A percentile compares a stretch with the other conserved stretches of the same genome.
phyloP scores from a whole-genome alignment of 306 rosid genomes.

The Castanospermum australe region DNA sequence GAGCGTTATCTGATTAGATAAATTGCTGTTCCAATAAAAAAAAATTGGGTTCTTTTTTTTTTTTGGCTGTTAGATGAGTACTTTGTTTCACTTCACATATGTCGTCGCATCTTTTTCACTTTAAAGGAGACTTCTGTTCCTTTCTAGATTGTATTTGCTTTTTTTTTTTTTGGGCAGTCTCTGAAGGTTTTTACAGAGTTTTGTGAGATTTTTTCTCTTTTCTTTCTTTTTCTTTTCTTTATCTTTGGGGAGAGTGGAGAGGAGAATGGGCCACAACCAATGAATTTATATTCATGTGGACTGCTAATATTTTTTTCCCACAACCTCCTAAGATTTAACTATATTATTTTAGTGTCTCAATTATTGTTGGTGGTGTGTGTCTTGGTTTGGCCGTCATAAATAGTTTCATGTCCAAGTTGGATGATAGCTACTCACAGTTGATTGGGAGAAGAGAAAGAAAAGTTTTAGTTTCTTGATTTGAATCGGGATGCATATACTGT shows the following conservation, averaged over 20 bases:
- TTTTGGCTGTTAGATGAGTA: neutral
- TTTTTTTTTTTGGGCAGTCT: neutral
- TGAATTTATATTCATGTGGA: neutral
- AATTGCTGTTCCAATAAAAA: neutral
- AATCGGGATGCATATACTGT: neutral
- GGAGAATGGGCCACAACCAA: neutral
- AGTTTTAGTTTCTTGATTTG: neutral
- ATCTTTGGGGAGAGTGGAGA: neutral
- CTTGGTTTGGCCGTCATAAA: neutral
- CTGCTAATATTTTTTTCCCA: neutral
- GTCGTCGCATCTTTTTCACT: neutral
- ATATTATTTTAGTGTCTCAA: neutral
- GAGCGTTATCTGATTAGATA: no score
- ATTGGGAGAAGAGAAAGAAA: neutral
- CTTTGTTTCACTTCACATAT: neutral
- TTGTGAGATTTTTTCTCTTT: neutral
- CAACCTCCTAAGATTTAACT: no score
- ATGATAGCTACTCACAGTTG: neutral
- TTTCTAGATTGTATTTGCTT: neutral
- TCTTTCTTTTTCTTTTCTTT: neutral
- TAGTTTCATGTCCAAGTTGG: neutral
- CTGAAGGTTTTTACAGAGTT: neutral
- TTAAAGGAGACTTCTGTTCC: neutral
- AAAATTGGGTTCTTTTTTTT: no score
- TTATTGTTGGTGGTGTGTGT: neutral